Evolutionary conservation across 2,329 filamentous ascomycete species (phyloP).

Genomic region (Penicillium decumbens): DNA sequence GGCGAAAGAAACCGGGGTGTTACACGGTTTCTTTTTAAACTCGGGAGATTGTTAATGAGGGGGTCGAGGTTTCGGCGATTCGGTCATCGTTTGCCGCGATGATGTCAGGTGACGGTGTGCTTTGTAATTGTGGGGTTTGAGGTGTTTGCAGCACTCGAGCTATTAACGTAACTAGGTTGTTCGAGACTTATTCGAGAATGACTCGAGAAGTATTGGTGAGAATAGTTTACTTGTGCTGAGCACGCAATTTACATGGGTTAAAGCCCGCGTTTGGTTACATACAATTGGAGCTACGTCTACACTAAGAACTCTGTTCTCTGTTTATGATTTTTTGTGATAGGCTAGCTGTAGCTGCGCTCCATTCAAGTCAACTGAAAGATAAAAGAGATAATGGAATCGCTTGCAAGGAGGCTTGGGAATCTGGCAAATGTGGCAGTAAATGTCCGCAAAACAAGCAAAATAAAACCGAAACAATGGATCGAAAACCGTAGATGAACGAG

Average conservation of each 20-base stretch:
- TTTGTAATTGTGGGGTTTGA: neutral
- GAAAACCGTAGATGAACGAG: neutral
- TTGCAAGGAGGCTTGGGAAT: slow-evolving; percentile 20
- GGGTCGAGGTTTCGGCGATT: slow-evolving; percentile 4
- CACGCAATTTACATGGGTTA: neutral
- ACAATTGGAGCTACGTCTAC: neutral
- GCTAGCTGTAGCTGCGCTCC: slow-evolving; percentile 1
- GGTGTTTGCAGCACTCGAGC: neutral
- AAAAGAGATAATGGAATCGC: slow-evolving; percentile 12
- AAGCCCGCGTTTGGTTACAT: neutral
- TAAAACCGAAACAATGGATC: neutral
- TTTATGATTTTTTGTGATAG: neutral
- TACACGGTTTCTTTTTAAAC: slow-evolving; percentile 14
- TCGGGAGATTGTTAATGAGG: neutral
- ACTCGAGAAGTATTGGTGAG: too few relatives aligned
- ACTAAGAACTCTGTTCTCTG: neutral
- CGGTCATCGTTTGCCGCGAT: slow-evolving; percentile 12
- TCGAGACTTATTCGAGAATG: too few relatives aligned
- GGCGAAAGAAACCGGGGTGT: slow-evolving; percentile 28
- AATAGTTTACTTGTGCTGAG: neutral
- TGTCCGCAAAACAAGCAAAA: neutral
- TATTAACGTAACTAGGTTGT: neutral
- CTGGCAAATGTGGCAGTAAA: slow-evolving; percentile 19
- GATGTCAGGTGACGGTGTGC: slow-evolving; percentile 24
- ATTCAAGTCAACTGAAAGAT: slow-evolving; percentile 7